phyloP scores from a whole-genome alignment of 2,329 filamentous ascomycete species.

The Ophiocordyceps camponoti-floridani region DNA sequence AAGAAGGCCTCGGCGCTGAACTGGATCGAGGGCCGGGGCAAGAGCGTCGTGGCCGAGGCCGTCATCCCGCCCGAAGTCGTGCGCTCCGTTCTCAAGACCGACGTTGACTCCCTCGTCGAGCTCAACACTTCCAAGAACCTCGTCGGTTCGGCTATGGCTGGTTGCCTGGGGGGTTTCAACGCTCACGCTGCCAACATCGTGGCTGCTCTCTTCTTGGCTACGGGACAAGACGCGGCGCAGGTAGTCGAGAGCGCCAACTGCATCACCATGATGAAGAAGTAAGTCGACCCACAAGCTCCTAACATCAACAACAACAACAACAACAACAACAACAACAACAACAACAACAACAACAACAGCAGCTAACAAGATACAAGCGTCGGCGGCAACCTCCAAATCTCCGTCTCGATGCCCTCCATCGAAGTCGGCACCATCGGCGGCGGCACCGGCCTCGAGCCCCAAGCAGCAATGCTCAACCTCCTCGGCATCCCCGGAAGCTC shows the following conservation, averaged over 20 bases:
- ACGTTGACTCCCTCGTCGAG: slow-evolving; percentile 86
- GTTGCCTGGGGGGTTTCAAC: slow-evolving; percentile 89
- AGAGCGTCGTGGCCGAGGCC: slow-evolving; percentile 90
- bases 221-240: slow-evolving; percentile 95
- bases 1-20: slow-evolving; percentile 97
- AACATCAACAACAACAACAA: too few species aligned
- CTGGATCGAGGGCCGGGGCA: slow-evolving; percentile 96
- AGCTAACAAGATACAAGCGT: too few species aligned
- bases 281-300: too few species aligned
- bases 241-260: slow-evolving; percentile 95
- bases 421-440: slow-evolving; percentile 95
- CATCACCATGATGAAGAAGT: slow-evolving; percentile 99
- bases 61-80: slow-evolving; percentile 86
- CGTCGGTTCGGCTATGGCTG: slow-evolving; percentile 94
- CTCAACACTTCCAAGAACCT: slow-evolving; percentile 90
- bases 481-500: too few species aligned
- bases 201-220: slow-evolving; percentile 85
- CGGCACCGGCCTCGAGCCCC: slow-evolving; percentile 89
- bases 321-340: too few species aligned
- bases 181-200: slow-evolving; percentile 96
- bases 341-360: too few species aligned
- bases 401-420: slow-evolving; percentile 93
- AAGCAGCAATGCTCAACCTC: slow-evolving; percentile 65
- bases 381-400: slow-evolving; percentile 82
- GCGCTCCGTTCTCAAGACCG: slow-evolving; percentile 73